Conservation (phyloP, 1,139 yeast genomes). For the Pichia sp. region DNA sequence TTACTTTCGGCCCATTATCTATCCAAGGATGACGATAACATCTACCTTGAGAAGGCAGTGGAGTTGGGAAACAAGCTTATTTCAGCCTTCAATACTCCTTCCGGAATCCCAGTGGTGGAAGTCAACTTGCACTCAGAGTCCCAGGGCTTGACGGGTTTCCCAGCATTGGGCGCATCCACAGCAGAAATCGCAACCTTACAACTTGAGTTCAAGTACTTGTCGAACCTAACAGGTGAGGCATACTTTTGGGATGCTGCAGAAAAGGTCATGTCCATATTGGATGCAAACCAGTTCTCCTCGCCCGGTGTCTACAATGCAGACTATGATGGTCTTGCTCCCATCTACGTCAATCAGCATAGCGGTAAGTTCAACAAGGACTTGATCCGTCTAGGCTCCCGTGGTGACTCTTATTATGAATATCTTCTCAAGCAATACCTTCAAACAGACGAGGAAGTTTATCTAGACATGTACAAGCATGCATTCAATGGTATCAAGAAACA, state of each 20-base stretch:
- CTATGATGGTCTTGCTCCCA: constrained; percentile 78
- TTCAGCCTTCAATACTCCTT: constrained; percentile 59
- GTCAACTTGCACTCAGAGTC: constrained; percentile 64
- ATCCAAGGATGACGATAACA: constrained; percentile 49
- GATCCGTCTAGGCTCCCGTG: constrained; percentile 83
- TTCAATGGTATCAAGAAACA: constrained; percentile 70
- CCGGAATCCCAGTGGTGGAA: constrained; percentile 75
- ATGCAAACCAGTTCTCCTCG: constrained; percentile 30
- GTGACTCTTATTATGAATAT: constrained; percentile 91
- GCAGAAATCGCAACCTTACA: constrained; percentile 90
- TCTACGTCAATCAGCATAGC: constrained; percentile 67
- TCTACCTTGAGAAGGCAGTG: constrained; percentile 73
- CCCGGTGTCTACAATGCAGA: constrained; percentile 38
- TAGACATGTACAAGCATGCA: constrained; percentile 72
- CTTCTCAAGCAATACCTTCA: constrained; percentile 81
- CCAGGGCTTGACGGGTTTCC: constrained; percentile 60
- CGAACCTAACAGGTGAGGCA: constrained; percentile 74
- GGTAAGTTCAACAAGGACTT: constrained; percentile 62
- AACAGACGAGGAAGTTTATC: constrained; percentile 67
- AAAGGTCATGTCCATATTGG: constrained; percentile 62
- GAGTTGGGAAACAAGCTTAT: constrained; percentile 50
- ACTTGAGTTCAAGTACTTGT: constrained; percentile 79
- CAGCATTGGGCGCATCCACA: constrained; percentile 71
- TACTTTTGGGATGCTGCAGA: constrained; percentile 79
- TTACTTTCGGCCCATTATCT: constrained; percentile 75